A percentile compares a stretch with the other conserved stretches of the same genome.
Evolutionary conservation across 2,329 filamentous ascomycete genomes (phyloP).

Genomic region (Calonectria naviculata): DNA sequence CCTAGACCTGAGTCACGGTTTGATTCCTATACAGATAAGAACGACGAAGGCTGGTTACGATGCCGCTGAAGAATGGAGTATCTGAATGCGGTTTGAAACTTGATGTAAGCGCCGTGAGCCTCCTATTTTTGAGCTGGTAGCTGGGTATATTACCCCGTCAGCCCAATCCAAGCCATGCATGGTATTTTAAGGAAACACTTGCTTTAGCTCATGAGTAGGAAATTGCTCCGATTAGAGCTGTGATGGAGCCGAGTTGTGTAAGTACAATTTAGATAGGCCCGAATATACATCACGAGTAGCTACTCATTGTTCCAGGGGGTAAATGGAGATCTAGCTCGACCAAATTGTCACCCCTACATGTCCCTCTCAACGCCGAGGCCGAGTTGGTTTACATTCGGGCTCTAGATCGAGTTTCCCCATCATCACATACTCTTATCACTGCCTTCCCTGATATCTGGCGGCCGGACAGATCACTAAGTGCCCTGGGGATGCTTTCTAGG

Average conservation of each 20-base stretch:
- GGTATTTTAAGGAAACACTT: background rate
- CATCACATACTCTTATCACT: conserved; percentile 53
- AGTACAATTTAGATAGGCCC: background rate
- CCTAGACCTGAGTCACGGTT: conserved; percentile 5
- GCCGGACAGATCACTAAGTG: conserved; percentile 61
- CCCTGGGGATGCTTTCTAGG: conserved; percentile 59
- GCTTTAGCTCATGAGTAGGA: background rate
- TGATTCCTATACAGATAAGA: conserved; percentile 10
- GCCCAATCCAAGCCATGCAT: too few species aligned
- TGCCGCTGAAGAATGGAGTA: background rate
- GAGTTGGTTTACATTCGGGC: conserved; percentile 16
- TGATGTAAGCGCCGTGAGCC: background rate
- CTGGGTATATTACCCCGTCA: background rate
- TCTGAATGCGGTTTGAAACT: background rate
- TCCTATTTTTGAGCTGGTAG: background rate
- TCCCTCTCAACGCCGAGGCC: too few species aligned
- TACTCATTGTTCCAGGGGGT: background rate
- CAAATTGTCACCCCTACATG: background rate
- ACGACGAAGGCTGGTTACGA: conserved; percentile 9
- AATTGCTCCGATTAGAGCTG: background rate
- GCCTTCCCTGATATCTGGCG: conserved; percentile 67
- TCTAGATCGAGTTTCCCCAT: background rate
- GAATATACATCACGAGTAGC: background rate
- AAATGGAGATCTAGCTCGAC: background rate
- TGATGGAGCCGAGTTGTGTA: background rate